phyloP scores from a whole-genome alignment of 83 land plant genomes.

The Picea abies region DNA sequence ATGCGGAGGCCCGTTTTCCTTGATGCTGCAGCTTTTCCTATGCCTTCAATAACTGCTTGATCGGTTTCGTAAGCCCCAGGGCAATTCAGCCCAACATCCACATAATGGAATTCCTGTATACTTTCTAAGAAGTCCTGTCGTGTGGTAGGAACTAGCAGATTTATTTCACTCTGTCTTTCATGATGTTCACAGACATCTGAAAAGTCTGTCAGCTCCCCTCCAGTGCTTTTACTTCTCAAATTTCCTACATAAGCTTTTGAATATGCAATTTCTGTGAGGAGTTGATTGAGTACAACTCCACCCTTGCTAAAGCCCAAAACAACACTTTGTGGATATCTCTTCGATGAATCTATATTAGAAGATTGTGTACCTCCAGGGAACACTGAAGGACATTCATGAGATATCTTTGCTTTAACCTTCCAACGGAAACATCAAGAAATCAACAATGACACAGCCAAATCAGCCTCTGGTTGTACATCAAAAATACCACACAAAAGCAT shows the following conservation, averaged over 20 bases:
- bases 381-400: background rate
- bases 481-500: background rate
- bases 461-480: background rate
- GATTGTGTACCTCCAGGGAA: background rate
- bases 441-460: background rate
- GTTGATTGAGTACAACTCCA: slow-evolving; percentile 87
- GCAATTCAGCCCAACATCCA: slow-evolving; percentile 89
- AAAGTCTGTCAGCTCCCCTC: slow-evolving; percentile 4
- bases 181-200: slow-evolving; percentile 1
- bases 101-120: slow-evolving; percentile 74
- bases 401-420: slow-evolving; percentile 14
- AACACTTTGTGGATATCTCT: slow-evolving; percentile 50
- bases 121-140: slow-evolving; percentile 59
- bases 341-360: background rate
- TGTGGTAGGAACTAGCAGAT: slow-evolving; percentile 49
- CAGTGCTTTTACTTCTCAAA: background rate
- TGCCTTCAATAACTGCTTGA: slow-evolving; percentile 43
- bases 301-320: slow-evolving; percentile 96
- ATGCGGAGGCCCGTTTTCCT: slow-evolving; percentile 40
- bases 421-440: slow-evolving; percentile 3
- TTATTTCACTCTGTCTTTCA: slow-evolving; percentile 10
- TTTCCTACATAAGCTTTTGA: slow-evolving; percentile 18
- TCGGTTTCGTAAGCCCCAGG: slow-evolving; percentile 84
- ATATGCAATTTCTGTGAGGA: slow-evolving; percentile 70
- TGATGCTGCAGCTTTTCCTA: slow-evolving; percentile 36